These are phyloP conservation scores for Podila epicladia DNA, from an alignment of 192 early-diverging fungal species.

Conservation along the genomic window DNA sequence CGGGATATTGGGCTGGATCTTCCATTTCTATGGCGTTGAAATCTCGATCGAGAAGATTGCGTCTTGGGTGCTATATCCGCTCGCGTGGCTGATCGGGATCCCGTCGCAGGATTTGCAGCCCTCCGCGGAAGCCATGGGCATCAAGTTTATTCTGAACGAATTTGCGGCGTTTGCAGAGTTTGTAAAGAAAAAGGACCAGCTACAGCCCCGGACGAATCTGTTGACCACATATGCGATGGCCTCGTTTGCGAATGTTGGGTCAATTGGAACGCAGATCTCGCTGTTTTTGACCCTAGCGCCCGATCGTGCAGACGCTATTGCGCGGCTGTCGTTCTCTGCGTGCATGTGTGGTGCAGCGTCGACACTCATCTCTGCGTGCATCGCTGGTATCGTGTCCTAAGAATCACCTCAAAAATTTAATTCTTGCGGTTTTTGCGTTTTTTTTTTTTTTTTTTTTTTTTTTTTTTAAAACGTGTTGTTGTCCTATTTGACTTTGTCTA, in stretches of 20 bases:
- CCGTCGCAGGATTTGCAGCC: conserved; percentile 38
- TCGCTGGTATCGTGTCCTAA: conserved; percentile 74
- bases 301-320: conserved; percentile 69
- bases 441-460: not conserved
- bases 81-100: conserved; percentile 58
- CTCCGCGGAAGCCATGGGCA: conserved; percentile 36
- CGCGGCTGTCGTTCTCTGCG: conserved; percentile 75
- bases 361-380: conserved; percentile 80
- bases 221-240: conserved; percentile 83
- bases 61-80: conserved; percentile 78
- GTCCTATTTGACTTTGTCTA: not conserved
- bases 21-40: conserved; percentile 65
- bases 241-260: conserved; percentile 85
- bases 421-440: conserved; percentile 2
- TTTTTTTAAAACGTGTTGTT: not conserved
- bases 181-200: conserved; percentile 37
- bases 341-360: conserved; percentile 80
- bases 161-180: conserved; percentile 80
- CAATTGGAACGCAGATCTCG: conserved; percentile 84
- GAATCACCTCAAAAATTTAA: not conserved
- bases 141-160: conserved; percentile 86
- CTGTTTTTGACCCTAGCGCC: conserved; percentile 76
- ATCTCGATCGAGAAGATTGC: conserved; percentile 70
- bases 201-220: conserved; percentile 57
- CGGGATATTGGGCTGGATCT: conserved; percentile 73